phyloP scores from a whole-genome alignment of 306 rosid genomes.

The Leucaena leucocephala region DNA sequence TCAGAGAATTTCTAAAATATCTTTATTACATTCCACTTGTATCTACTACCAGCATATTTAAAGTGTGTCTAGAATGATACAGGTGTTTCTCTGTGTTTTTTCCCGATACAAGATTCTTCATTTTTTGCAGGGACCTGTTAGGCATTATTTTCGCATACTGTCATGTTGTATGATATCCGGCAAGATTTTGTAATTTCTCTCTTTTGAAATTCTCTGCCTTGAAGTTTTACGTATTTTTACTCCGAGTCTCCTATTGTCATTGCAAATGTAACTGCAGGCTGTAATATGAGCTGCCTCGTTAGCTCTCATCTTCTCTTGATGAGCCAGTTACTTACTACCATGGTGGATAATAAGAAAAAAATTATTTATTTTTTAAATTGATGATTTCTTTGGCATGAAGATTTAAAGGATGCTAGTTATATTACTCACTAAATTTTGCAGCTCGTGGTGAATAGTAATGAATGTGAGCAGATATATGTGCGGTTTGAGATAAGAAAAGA shows the following conservation, averaged over 20 bases:
- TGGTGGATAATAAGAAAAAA: background rate
- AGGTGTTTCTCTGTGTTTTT: background rate
- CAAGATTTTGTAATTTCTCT: background rate
- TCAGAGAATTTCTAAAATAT: background rate
- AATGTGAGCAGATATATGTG: background rate
- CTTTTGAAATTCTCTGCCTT: background rate
- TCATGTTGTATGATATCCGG: conserved; percentile 9
- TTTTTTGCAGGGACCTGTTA: conserved; percentile 8
- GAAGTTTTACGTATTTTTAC: background rate
- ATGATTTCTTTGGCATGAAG: background rate
- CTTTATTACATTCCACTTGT: background rate
- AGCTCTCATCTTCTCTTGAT: background rate
- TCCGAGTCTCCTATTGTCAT: background rate
- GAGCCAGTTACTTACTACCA: background rate
- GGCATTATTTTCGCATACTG: background rate
- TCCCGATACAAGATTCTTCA: background rate
- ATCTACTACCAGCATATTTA: background rate
- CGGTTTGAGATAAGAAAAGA: background rate
- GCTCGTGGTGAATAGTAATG: background rate
- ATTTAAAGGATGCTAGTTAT: background rate
- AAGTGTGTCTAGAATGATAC: background rate
- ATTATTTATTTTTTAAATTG: background rate
- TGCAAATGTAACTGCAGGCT: background rate
- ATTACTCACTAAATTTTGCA: background rate
- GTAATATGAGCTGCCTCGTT: background rate